Base-by-base conservation (phyloP, 305 asterid genomes). In the Lippia alba region DNA sequence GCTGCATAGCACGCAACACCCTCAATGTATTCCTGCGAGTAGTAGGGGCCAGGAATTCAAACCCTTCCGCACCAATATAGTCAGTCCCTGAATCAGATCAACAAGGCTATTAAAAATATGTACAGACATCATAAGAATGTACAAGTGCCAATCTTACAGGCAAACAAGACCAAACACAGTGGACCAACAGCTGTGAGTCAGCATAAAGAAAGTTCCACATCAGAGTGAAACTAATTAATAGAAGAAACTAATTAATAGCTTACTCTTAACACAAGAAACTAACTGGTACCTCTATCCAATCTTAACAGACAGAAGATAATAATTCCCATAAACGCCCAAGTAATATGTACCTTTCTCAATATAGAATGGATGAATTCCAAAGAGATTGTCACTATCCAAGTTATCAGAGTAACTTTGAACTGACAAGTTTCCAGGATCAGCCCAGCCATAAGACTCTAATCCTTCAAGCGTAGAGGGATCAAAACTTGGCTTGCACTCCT, bases 1-100 rank as follows among this genome's bases (percentile, higher is more conserved):
- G 96, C 86, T 95, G 99, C 98, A 92, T 89, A 48, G 99, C 99
- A 78, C 99, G 99, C 76, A 95, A 86, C 73, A 95, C 94, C 76
- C 97, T 85, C 86, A 84, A 78, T 54, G 96, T 85, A 86, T 95
- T 95, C 81, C 90, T 83, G 44, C 85, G 82, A 70, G 99, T 92
- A 46, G 99, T 95, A 46, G 98, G 99, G 60, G 99, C 98, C 66
- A 74, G 75, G 70, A 95, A 89, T 76, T 90, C 93, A 82, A 90
- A 95, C 30, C 90, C 91, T 50, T 86, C 83, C 6, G 75, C 82
- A 64, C 54, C 80, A 73, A 71, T 58, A 67, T 63, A 66, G 69
- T 80, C 85, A 12, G 61, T 69, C 75, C 98, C 99, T 95, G 82
- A 71, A 74, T 76, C 75, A 73, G 66, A 72, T 20, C 46, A 46